Percentiles rank a stretch among this genome's conserved stretches.
Conservation (phyloP, 202 grass and related monocot genomes). For the Dendrocalamus latiflorus region DNA sequence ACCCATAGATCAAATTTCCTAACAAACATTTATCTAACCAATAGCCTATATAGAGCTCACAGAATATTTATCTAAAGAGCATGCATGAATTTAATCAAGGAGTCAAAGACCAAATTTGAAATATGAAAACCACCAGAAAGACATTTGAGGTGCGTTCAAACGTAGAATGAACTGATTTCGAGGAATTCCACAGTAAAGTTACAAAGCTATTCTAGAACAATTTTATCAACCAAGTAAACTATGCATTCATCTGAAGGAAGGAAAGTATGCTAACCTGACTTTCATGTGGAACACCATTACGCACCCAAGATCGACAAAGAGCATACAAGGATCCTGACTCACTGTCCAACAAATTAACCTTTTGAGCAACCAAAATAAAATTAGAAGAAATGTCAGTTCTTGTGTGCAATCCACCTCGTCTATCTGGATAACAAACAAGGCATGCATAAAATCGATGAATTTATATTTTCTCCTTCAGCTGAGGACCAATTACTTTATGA, state of each 20-base stretch:
- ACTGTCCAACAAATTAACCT: slow-evolving; percentile 74
- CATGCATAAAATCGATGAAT: not conserved
- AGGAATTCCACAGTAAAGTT: not conserved
- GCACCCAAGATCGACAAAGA: slow-evolving; percentile 87
- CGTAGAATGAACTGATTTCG: not conserved
- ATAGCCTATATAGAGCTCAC: not conserved
- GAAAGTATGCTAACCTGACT: slow-evolving; percentile 33
- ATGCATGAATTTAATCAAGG: not conserved
- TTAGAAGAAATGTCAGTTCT: slow-evolving; percentile 34
- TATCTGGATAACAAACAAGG: slow-evolving; percentile 1
- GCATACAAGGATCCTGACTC: slow-evolving; percentile 76
- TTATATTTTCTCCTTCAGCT: not conserved
- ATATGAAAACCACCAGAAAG: not conserved
- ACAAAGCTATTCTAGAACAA: too few relatives aligned
- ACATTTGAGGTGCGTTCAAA: not conserved
- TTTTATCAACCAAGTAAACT: too few relatives aligned
- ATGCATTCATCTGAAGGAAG: too few relatives aligned
- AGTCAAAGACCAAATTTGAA: not conserved
- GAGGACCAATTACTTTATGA: not conserved
- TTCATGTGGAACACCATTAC: slow-evolving; percentile 66
- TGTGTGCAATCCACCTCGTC: not conserved
- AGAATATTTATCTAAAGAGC: not conserved
- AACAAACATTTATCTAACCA: too few relatives aligned
- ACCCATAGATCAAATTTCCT: not conserved
- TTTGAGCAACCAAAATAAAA: slow-evolving; percentile 23